These are phyloP conservation scores for Oldenlandia corymbosa DNA, from an alignment of 257 asterid genomes.

Conservation along the genomic window DNA sequence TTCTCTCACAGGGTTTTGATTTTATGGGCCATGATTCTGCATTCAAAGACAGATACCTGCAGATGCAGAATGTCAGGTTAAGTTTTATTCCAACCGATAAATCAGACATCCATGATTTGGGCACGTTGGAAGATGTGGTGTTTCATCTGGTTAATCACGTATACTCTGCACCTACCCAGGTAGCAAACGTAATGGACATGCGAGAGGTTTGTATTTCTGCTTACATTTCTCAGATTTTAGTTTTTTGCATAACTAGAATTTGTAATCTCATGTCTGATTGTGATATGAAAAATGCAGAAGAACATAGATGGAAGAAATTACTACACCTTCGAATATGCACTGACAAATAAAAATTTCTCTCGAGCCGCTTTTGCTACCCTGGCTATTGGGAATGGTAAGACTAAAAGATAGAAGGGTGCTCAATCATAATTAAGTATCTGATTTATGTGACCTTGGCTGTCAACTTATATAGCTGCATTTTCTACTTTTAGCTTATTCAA, in stretches of 20 bases:
- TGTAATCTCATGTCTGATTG: not conserved
- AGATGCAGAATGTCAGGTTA: slow-evolving; percentile 74
- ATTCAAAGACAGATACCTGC: slow-evolving; percentile 75
- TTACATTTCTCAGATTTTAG: not conserved
- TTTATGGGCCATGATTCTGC: slow-evolving; percentile 88
- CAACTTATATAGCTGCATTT: too few species aligned
- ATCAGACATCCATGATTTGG: slow-evolving; percentile 74
- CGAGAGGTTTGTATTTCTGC: slow-evolving; percentile 50
- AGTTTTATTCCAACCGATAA: slow-evolving; percentile 74
- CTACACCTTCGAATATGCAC: slow-evolving; percentile 66
- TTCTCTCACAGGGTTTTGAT: slow-evolving; percentile 56
- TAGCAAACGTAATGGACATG: slow-evolving; percentile 50
- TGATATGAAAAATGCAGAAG: slow-evolving; percentile 41
- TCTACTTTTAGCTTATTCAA: too few species aligned
- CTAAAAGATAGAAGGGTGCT: too few species aligned
- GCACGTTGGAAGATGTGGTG: slow-evolving; percentile 76
- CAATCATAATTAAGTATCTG: too few species aligned
- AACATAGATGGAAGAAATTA: slow-evolving; percentile 65
- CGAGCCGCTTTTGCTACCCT: slow-evolving; percentile 86
- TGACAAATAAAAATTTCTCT: slow-evolving; percentile 61
- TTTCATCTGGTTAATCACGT: slow-evolving; percentile 48
- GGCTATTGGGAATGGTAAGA: slow-evolving; percentile 74
- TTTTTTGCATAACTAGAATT: too few species aligned
- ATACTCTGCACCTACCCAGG: slow-evolving; percentile 76
- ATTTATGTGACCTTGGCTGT: too few species aligned